Conservation (phyloP, 208 protist species). For the Leishmania arabica region DNA sequence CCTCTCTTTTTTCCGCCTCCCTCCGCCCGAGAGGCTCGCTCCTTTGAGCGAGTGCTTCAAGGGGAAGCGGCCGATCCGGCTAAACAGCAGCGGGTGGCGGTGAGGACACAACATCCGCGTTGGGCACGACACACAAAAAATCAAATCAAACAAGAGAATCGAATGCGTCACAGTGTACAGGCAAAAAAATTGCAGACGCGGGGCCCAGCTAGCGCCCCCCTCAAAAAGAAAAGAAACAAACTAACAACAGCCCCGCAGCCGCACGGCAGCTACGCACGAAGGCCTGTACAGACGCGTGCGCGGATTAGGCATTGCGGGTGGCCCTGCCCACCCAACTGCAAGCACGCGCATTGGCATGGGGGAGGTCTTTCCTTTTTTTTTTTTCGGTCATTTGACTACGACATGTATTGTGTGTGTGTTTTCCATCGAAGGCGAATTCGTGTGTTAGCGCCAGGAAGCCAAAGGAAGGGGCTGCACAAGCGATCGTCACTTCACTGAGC, state of each 20-base stretch:
- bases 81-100: background rate
- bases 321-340: background rate
- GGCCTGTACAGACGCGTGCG: background rate
- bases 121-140: background rate
- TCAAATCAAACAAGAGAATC: background rate
- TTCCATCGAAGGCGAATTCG: background rate
- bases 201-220: background rate
- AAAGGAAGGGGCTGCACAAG: background rate
- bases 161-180: background rate
- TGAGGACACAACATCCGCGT: background rate
- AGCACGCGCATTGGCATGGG: background rate
- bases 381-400: background rate
- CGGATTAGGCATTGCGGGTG: background rate
- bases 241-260: background rate
- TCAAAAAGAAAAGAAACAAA: background rate
- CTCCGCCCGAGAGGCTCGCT: background rate
- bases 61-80: background rate
- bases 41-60: background rate
- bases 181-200: background rate
- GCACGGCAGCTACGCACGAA: background rate
- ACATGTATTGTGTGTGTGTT: background rate
- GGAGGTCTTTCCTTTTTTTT: background rate
- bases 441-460: background rate
- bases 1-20: background rate
- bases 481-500: background rate